Evolutionary conservation across 2,329 filamentous ascomycete genomes (phyloP), one percentile per base, ranked within the genome.

Genomic region (Daldinia eschscholtzii): DNA sequence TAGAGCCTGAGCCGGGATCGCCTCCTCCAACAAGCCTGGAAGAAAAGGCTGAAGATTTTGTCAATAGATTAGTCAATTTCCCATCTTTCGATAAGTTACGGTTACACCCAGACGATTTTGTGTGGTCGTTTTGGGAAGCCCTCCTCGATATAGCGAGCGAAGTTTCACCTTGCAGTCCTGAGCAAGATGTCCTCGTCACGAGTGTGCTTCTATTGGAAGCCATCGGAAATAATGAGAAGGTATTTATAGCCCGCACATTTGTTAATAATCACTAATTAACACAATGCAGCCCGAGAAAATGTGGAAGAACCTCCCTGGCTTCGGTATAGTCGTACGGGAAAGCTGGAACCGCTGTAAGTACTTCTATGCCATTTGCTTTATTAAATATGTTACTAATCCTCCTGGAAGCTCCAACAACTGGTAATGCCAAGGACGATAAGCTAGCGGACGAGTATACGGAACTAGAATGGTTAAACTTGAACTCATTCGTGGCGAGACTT

Each of bases 381-480:
- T 37, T 55, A 23, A 33, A 55, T 37, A 2, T 13, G 10, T 9
- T 41, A 1, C 18, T 56, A 26, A 56, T 18, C 7, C 28, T 23
- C 2, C 18, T 18, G 33, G 5, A 41, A 56, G 52, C n/a, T 2
- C 52, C 52, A 26, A 39, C 5, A 10, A 23, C 15, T 10, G 15
- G 7, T 0, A 2, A 56, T 26, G 18, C 20, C 39, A n/a, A 39
- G 6, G 33, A n/a, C 5, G 26, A 20, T 35, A 18, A 37, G 20
- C 3, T 1, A 26, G 13, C 3, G 2, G 2, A n/a, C 12, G 15
- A 42, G 1, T 57, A 46, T 28, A 61, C 57, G 2, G 44, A 50
- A 39, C 18, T 23, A 20, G 26, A 62, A 28, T 62, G 64, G 58
- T 6, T 66, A 2, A 62, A 58, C n/a, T 3, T 66, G 37, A 66